Evolutionary conservation across 495 filamentous ascomycete genomes (phyloP).

Genomic region (Penicillium salamii): DNA sequence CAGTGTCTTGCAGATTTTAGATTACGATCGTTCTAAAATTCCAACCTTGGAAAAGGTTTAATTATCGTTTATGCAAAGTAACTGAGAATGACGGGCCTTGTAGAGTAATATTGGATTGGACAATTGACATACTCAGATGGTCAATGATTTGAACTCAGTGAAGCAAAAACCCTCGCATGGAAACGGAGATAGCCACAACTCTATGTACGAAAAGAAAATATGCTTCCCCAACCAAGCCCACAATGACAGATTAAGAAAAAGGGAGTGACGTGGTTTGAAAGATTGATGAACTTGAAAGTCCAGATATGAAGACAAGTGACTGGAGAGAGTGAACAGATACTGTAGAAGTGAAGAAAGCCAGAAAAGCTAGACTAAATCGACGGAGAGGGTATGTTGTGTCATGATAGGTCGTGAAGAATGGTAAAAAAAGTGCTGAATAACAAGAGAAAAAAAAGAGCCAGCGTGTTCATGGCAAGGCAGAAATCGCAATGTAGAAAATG

Average conservation of each 20-base stretch:
- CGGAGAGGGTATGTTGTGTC: neutral
- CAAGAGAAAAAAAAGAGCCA: neutral
- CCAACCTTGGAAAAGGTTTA: too few relatives aligned
- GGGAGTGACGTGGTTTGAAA: neutral
- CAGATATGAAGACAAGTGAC: neutral
- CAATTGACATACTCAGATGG: too few relatives aligned
- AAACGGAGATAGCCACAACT: neutral
- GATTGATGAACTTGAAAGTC: neutral
- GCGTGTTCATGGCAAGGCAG: neutral
- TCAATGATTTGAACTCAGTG: too few relatives aligned
- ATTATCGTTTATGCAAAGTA: too few relatives aligned
- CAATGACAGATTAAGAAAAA: neutral
- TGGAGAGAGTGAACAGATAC: neutral
- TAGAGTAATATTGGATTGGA: too few relatives aligned
- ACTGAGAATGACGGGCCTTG: too few relatives aligned
- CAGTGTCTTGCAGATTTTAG: neutral
- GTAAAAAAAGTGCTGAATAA: neutral
- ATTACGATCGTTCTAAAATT: neutral
- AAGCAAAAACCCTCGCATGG: too few relatives aligned
- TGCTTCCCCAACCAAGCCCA: neutral
- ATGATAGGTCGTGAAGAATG: slow-evolving; percentile 3
- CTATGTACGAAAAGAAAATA: neutral
- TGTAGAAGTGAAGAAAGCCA: neutral
- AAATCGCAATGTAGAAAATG: neutral
- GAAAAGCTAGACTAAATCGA: neutral